phyloP scores from a whole-genome alignment of 1,139 yeast species.

The Hemisphaericaspora subhashii region DNA sequence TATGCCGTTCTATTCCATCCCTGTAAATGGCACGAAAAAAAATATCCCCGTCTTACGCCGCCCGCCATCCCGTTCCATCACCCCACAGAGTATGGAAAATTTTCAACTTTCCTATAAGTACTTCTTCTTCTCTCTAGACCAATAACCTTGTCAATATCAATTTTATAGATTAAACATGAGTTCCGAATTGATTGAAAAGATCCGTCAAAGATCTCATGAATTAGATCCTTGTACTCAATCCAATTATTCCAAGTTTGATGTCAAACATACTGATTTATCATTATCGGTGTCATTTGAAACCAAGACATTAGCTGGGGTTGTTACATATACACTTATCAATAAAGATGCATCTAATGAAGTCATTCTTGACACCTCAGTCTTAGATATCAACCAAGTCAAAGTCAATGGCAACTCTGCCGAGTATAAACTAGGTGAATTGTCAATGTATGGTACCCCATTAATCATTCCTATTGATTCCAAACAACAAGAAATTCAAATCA shows the following conservation, averaged over 20 bases:
- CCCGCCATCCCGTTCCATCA: neutral
- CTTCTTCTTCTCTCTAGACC: neutral
- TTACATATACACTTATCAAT: conserved; percentile 22
- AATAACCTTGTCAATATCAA: too few relatives aligned
- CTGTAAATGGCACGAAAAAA: conserved; percentile 6
- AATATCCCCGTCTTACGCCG: neutral
- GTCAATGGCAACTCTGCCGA: conserved; percentile 22
- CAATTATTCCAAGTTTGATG: conserved; percentile 57
- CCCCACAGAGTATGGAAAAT: neutral
- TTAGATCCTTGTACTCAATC: conserved; percentile 75
- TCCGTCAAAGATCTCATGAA: conserved; percentile 13
- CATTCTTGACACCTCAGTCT: conserved; percentile 33
- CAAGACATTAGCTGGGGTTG: conserved; percentile 29
- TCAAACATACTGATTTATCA: conserved; percentile 33
- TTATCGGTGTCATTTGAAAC: conserved; percentile 30
- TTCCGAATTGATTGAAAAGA: conserved; percentile 8
- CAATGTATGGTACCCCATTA: conserved; percentile 37
- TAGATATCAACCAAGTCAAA: conserved; percentile 22
- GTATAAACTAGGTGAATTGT: conserved; percentile 21
- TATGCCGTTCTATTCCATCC: neutral
- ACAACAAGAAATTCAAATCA: conserved; percentile 15
- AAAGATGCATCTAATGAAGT: conserved; percentile 15
- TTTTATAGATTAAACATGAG: too few relatives aligned
- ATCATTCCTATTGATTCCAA: conserved; percentile 17
- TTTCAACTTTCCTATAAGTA: neutral